Evolutionary conservation across 352 stramenopile genomes (phyloP).

Genomic region (Globisporangium splendens): DNA sequence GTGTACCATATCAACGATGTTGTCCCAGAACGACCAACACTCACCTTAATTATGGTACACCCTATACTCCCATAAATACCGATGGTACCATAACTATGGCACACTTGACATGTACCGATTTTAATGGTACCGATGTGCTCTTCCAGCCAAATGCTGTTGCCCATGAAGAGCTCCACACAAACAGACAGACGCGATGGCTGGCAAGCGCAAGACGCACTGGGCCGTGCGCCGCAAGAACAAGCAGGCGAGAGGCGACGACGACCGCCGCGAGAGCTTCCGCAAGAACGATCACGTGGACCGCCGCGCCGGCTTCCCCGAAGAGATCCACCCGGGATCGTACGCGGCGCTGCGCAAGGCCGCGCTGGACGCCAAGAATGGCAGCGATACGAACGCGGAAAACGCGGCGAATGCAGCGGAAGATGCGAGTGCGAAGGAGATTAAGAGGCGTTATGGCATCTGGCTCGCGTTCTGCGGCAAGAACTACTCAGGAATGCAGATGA

Average conservation of each 20-base stretch:
- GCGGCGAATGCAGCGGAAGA: no score
- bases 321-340: slow-evolving; percentile 76
- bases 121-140: no score
- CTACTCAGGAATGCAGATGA: slow-evolving; percentile 91
- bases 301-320: slow-evolving; percentile 51
- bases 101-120: neutral
- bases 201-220: slow-evolving; percentile 79
- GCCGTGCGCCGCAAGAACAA: slow-evolving; percentile 75
- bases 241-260: slow-evolving; percentile 36
- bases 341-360: slow-evolving; percentile 37
- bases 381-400: no score
- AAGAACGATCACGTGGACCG: slow-evolving; percentile 32
- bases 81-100: neutral
- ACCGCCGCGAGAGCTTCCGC: slow-evolving; percentile 13
- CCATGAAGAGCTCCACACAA: neutral
- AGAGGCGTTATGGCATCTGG: slow-evolving; percentile 79
- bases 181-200: slow-evolving; percentile 10
- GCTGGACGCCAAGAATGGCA: slow-evolving; percentile 4
- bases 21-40: no score
- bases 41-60: no score
- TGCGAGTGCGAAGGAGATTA: slow-evolving; percentile 21
- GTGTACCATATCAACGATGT: neutral
- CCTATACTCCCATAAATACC: no score
- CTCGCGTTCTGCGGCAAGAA: slow-evolving; percentile 87
- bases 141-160: neutral